A percentile compares a stretch with the other conserved stretches of the same genome.
Evolutionary conservation across 2,329 filamentous ascomycete genomes (phyloP).

Genomic region (Cryphonectria carpinicola): DNA sequence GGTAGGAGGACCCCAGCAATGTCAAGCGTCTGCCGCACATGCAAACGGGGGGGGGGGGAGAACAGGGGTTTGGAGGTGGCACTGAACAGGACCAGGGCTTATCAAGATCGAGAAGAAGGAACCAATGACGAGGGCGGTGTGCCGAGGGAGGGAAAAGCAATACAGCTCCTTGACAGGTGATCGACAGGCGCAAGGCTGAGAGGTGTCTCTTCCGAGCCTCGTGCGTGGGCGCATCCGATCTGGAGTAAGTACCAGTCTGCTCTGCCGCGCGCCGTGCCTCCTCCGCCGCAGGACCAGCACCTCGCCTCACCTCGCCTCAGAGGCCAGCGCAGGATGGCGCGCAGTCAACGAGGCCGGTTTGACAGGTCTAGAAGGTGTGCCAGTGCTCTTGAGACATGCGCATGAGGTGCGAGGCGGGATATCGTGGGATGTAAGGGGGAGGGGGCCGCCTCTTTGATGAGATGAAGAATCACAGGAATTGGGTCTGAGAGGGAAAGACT

Average conservation of each 20-base stretch:
- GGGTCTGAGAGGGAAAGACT: slow-evolving; percentile 15
- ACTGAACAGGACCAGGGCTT: background rate
- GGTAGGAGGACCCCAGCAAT: background rate
- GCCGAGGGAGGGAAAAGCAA: background rate
- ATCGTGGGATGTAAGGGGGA: background rate
- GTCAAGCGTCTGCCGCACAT: background rate
- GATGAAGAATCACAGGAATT: slow-evolving; percentile 5
- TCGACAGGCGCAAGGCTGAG: slow-evolving; percentile 5
- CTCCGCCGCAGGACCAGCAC: slow-evolving; percentile 12
- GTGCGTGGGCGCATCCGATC: background rate
- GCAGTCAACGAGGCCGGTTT: background rate
- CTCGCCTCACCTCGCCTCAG: background rate
- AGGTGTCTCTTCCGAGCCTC: background rate
- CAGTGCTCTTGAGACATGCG: background rate
- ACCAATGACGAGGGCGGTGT: background rate
- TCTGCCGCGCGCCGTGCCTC: slow-evolving; percentile 14
- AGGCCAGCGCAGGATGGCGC: slow-evolving; percentile 1
- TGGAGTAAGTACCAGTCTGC: background rate
- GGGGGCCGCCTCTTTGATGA: background rate
- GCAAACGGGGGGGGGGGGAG: background rate
- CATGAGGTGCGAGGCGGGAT: slow-evolving; percentile 4
- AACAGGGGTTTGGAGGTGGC: background rate
- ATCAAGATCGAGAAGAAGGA: background rate
- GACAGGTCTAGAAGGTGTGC: background rate
- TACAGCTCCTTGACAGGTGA: background rate